These are phyloP conservation scores for Ganoderma resinaceum DNA, from an alignment of 1,284 basidiomycete species.

Conservation along the genomic window DNA sequence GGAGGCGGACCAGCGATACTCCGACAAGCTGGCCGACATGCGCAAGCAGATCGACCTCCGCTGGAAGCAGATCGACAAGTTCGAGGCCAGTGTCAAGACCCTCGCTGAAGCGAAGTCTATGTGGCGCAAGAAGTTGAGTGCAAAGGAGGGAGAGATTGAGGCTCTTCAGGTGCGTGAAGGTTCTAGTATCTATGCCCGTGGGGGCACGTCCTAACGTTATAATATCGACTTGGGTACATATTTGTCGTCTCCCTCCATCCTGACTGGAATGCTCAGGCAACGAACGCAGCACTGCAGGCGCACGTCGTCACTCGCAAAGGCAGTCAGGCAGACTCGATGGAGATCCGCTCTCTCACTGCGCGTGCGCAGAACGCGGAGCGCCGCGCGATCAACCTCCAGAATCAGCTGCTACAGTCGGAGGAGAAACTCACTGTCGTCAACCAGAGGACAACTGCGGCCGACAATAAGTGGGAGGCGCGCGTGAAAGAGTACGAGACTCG, in stretches of 20 bases:
- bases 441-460: constrained; percentile 72
- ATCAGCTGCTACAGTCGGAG: constrained; percentile 84
- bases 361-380: constrained; percentile 86
- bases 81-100: constrained; percentile 87
- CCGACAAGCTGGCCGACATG: constrained; percentile 80
- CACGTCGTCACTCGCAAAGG: constrained; percentile 79
- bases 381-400: constrained; percentile 79
- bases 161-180: constrained; percentile 68
- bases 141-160: constrained; percentile 91
- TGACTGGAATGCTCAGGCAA: constrained; percentile 52
- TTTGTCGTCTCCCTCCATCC: not conserved
- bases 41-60: constrained; percentile 88
- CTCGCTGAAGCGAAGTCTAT: constrained; percentile 85
- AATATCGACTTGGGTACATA: not conserved
- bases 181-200: not conserved
- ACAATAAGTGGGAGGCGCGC: constrained; percentile 91
- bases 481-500: constrained; percentile 91
- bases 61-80: constrained; percentile 94
- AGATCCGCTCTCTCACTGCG: constrained; percentile 73
- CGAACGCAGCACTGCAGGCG: constrained; percentile 77
- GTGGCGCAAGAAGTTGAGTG: constrained; percentile 85
- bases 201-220: not conserved
- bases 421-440: constrained; percentile 81
- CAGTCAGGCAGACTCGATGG: constrained; percentile 71
- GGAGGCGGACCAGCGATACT: constrained; percentile 77